Conservation (phyloP, 2,329 filamentous ascomycete genomes). For the Didymosphaeria variabile region DNA sequence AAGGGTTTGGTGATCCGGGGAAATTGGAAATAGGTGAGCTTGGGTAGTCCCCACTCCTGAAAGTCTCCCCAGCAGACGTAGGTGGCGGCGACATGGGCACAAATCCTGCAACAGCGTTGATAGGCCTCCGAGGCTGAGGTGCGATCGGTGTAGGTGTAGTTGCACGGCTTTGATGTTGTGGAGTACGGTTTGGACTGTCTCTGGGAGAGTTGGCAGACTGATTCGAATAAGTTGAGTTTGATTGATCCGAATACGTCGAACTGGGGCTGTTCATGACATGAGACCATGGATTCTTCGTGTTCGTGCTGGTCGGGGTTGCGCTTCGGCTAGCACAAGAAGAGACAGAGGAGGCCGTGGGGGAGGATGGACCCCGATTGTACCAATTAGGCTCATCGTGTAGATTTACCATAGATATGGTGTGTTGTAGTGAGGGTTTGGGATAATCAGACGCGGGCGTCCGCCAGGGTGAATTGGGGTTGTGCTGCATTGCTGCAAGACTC, state of each 20-base stretch:
- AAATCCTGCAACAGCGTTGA: conserved; percentile 44
- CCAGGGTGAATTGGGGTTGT: conserved; percentile 47
- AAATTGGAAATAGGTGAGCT: conserved; percentile 37
- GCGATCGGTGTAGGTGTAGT: conserved; percentile 50
- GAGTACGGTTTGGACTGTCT: conserved; percentile 47
- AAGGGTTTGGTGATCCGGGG: conserved; percentile 47
- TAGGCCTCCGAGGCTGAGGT: conserved; percentile 47
- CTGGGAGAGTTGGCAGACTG: conserved; percentile 44
- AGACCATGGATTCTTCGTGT: conserved; percentile 51
- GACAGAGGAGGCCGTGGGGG: conserved; percentile 51
- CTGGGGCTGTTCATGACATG: conserved; percentile 45
- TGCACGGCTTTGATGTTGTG: conserved; percentile 50
- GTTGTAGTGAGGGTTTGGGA: conserved; percentile 47
- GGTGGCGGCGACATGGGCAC: conserved; percentile 44
- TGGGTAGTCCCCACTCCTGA: conserved; percentile 40
- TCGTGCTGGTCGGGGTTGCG: conserved; percentile 46
- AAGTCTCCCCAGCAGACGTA: conserved; percentile 40
- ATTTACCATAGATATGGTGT: conserved; percentile 53
- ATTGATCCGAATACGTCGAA: conserved; percentile 41
- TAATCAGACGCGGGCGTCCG: conserved; percentile 42
- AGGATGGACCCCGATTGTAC: conserved; percentile 46
- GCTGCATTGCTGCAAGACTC: conserved; percentile 44
- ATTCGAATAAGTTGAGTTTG: conserved; percentile 38
- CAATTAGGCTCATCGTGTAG: conserved; percentile 50
- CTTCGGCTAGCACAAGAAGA: conserved; percentile 50